phyloP scores from a whole-genome alignment of 2,329 filamentous ascomycete genomes.

The Arachnopeziza araneosa region DNA sequence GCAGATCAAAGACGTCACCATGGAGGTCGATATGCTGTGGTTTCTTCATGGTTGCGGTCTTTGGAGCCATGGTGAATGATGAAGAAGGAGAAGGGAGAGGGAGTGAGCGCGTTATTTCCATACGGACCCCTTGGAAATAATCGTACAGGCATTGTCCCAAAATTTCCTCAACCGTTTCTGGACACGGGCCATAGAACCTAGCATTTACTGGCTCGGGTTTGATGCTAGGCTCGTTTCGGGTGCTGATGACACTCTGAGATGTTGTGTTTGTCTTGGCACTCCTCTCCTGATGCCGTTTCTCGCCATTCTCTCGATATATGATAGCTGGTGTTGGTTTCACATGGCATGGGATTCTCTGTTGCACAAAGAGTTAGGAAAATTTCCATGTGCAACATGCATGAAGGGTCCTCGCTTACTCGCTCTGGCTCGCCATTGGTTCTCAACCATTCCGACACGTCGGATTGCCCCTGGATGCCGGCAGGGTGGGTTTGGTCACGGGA shows the following conservation, averaged over 20 bases:
- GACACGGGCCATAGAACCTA: not conserved
- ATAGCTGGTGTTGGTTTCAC: not conserved
- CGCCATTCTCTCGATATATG: no score
- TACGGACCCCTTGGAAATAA: not conserved
- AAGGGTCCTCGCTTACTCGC: not conserved
- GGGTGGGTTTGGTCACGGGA: not conserved
- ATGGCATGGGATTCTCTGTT: not conserved
- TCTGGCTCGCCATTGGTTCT: not conserved
- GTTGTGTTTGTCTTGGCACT: no score
- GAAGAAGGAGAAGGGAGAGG: not conserved
- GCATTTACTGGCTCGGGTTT: not conserved
- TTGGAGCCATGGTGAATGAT: not conserved
- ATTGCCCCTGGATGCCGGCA: not conserved
- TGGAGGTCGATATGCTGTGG: conserved; percentile 29
- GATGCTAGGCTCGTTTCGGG: not conserved
- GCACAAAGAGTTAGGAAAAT: not conserved
- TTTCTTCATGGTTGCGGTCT: not conserved
- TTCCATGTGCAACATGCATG: not conserved
- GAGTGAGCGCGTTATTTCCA: not conserved
- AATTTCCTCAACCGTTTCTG: not conserved
- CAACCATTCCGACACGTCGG: not conserved
- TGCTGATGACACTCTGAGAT: no score
- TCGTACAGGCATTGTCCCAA: not conserved
- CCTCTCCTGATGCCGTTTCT: no score
- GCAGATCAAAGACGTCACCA: conserved; percentile 30